phyloP scores from a whole-genome alignment of 202 grass and related monocot species.

The Bolboschoenoplectus hybrid region DNA sequence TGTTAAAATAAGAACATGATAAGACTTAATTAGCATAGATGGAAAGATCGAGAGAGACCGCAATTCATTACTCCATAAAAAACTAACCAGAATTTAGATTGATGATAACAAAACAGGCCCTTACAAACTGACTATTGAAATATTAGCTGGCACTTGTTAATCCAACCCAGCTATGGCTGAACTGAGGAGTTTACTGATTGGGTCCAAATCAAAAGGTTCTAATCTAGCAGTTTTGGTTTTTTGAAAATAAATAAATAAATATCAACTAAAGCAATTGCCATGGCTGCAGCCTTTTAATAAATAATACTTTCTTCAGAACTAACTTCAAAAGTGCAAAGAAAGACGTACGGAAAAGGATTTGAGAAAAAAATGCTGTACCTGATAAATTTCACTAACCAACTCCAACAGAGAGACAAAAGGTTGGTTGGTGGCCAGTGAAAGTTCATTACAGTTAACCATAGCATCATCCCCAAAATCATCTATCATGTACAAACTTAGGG shows the following conservation, averaged over 20 bases:
- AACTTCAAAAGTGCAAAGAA: background rate
- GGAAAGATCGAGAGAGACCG: conserved; percentile 5
- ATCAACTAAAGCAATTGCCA: background rate
- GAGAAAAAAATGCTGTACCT: conserved; percentile 48
- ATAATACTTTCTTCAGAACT: background rate
- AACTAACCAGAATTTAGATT: background rate
- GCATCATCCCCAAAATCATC: conserved; percentile 56
- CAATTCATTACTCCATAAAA: background rate
- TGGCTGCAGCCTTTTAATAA: background rate
- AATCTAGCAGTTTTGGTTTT: background rate
- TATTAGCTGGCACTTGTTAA: background rate
- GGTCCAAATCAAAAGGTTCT: conserved; percentile 1
- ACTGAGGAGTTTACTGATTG: background rate
- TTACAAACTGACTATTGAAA: conserved; percentile 5
- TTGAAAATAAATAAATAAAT: background rate
- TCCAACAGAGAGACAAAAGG: conserved; percentile 88
- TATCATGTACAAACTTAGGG: conserved; percentile 63
- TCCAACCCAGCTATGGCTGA: background rate
- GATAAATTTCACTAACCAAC: conserved; percentile 86
- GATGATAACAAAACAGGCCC: background rate
- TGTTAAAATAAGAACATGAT: conserved; percentile 45
- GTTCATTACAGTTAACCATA: conserved; percentile 51
- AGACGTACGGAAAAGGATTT: background rate
- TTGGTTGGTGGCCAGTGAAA: conserved; percentile 44
- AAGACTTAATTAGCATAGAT: conserved; percentile 14